phyloP scores from a whole-genome alignment of 306 rosid species.

The Trifolium fragiferum region DNA sequence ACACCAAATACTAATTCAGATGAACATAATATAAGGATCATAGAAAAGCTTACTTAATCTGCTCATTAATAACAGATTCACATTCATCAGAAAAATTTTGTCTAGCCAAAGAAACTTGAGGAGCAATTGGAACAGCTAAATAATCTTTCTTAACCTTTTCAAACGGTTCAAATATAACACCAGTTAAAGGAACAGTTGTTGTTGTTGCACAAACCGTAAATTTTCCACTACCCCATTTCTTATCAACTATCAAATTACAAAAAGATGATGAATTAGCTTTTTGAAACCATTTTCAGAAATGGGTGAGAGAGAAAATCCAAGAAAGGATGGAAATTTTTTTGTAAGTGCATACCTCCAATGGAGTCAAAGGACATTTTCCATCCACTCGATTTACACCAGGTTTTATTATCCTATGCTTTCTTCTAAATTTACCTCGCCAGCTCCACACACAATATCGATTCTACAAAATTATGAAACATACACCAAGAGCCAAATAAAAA shows the following conservation, averaged over 20 bases:
- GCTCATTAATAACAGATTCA: conserved; percentile 56
- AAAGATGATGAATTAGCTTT: conserved; percentile 11
- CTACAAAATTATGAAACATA: too few relatives aligned
- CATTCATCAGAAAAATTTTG: conserved; percentile 45
- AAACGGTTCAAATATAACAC: conserved; percentile 56
- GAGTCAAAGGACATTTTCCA: too few relatives aligned
- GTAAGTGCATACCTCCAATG: too few relatives aligned
- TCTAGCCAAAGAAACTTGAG: conserved; percentile 55
- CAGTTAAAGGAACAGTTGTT: conserved; percentile 29
- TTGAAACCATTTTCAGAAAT: conserved; percentile 28
- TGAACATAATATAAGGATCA: not conserved
- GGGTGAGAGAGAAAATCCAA: conserved; percentile 31
- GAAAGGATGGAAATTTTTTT: too few relatives aligned
- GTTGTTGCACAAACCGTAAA: conserved; percentile 47
- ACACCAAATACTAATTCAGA: not conserved
- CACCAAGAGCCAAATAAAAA: too few relatives aligned
- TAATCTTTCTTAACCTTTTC: conserved; percentile 52
- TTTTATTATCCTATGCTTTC: too few relatives aligned
- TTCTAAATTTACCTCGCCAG: too few relatives aligned
- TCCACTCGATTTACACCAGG: too few relatives aligned
- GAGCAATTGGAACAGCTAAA: conserved; percentile 46
- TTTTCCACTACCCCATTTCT: conserved; percentile 33
- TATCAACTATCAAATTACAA: not conserved
- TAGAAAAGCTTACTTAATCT: conserved; percentile 51
- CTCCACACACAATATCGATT: too few relatives aligned